Conservation (phyloP, 2,329 filamentous ascomycete genomes). For the Penicillium sp. region DNA sequence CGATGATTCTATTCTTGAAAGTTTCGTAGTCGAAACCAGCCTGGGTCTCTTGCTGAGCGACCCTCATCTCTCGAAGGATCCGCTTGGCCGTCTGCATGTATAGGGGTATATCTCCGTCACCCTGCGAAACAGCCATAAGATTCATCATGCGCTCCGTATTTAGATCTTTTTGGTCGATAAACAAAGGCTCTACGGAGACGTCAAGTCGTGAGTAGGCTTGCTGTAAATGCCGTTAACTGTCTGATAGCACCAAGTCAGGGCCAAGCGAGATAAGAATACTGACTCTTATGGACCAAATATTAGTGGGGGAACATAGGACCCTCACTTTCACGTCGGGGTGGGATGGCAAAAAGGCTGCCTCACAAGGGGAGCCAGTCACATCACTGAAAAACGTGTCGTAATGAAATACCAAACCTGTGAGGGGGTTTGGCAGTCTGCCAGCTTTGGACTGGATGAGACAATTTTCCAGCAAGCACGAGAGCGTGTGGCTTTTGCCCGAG, state of each 20-base stretch:
- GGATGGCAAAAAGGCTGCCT: conserved; percentile 44
- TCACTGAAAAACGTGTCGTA: conserved; percentile 52
- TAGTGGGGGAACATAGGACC: conserved; percentile 48
- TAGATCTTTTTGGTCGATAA: conserved; percentile 46
- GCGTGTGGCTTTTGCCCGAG: too few relatives aligned
- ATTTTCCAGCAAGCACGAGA: conserved; percentile 43
- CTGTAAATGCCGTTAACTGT: too few relatives aligned
- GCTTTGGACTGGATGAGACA: conserved; percentile 44
- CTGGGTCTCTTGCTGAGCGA: too few relatives aligned
- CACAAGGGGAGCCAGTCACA: conserved; percentile 46
- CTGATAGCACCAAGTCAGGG: too few relatives aligned
- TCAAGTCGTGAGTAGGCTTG: conserved; percentile 16
- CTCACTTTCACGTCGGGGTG: conserved; percentile 38
- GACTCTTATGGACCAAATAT: too few relatives aligned
- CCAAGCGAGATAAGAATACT: too few relatives aligned
- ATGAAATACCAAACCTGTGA: conserved; percentile 57
- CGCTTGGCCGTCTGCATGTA: conserved; percentile 51
- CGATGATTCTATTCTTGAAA: conserved; percentile 32
- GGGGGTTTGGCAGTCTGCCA: conserved; percentile 24
- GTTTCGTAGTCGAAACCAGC: conserved; percentile 47
- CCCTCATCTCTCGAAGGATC: conserved; percentile 52
- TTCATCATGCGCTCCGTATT: conserved; percentile 53
- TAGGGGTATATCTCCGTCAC: conserved; percentile 40
- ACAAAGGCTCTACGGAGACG: conserved; percentile 44
- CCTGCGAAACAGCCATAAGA: conserved; percentile 49